These are phyloP conservation scores for Pseudocercospora fuligena DNA, from an alignment of 2,329 filamentous ascomycete species.

Conservation along the genomic window DNA sequence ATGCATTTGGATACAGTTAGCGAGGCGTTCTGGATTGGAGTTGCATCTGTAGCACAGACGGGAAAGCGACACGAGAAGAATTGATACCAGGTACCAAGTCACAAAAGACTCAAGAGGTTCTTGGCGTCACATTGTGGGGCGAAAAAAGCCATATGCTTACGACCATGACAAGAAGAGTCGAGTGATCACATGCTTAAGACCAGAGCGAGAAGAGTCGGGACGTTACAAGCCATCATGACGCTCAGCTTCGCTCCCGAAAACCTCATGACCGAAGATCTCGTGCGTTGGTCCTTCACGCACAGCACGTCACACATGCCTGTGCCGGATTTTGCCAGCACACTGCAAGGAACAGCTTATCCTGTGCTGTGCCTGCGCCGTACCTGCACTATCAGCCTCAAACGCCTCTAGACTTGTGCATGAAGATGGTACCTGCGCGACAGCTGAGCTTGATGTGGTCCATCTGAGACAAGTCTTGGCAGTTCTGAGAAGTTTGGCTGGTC, in stretches of 20 bases:
- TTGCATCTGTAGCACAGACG: background rate
- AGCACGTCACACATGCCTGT: background rate
- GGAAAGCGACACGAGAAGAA: background rate
- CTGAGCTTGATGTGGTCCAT: background rate
- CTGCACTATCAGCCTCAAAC: background rate
- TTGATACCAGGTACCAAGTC: background rate
- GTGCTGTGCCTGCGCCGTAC: background rate
- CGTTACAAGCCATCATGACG: no score
- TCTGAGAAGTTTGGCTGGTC: background rate
- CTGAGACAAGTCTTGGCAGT: background rate
- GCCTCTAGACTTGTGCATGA: background rate
- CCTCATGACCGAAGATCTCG: no score
- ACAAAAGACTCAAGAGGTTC: background rate
- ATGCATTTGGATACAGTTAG: background rate
- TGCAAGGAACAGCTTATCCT: background rate
- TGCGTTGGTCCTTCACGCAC: no score
- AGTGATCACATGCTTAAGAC: no score
- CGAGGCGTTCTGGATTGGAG: slow-evolving; percentile 1
- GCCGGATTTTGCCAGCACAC: background rate
- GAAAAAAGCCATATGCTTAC: no score
- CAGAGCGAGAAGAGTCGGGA: no score
- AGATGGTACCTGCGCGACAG: slow-evolving; percentile 1
- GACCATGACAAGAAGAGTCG: no score
- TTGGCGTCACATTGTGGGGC: background rate
- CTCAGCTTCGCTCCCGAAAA: no score